Base-by-base conservation (phyloP, 768 basidiomycete species). In the Lactarius hengduanensis region DNA sequence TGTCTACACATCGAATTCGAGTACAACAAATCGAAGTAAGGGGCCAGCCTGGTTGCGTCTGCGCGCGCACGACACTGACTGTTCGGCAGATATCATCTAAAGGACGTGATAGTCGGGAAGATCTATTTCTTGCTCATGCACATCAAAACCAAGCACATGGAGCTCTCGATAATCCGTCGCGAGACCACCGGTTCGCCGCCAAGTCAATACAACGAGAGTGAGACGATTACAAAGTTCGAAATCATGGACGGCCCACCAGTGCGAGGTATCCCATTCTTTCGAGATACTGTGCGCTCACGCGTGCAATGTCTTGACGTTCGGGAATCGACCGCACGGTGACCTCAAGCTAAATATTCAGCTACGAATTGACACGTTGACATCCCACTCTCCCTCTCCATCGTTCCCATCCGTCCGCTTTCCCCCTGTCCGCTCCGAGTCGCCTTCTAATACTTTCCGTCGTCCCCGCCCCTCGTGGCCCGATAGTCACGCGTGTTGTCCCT, bases 121-220 rank as follows among this genome's bases (percentile, higher is more conserved):
- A 98, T 98, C 76, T 98, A 96, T 81, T 98, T 99, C 81, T 82
- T 99, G 59, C 89, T 98, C 53, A 96, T 98, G 9, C 89, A 96
- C 63, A 98, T 99, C 83, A 98, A 93, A 83, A 99, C 98, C 80
- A 98, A 99, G 78, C 95, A 98, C 72, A 98, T 98, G 96, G 96
- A 99, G 75, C 82, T 98, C 32, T 98, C 95, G 18, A 98, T 98
- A 74, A 98, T 99, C 71, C 89, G 96, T 43, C 85, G 96, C 26
- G 97, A 98, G 77, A 99, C 97, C 26, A 98, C 96, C 0, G 96
- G 96, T 15, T 84, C 95, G 16, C 93, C 93, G 2, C 97, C 97
- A n/a, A 99, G 98, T 73, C 95, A 96, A 78, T 98, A 99, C 77
- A 99, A 98, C 75, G 96, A 99, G 77, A 94, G 91, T 73, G 96